Conservation (phyloP, 345 rosid genomes). For the Xanthoceras sorbifolium region DNA sequence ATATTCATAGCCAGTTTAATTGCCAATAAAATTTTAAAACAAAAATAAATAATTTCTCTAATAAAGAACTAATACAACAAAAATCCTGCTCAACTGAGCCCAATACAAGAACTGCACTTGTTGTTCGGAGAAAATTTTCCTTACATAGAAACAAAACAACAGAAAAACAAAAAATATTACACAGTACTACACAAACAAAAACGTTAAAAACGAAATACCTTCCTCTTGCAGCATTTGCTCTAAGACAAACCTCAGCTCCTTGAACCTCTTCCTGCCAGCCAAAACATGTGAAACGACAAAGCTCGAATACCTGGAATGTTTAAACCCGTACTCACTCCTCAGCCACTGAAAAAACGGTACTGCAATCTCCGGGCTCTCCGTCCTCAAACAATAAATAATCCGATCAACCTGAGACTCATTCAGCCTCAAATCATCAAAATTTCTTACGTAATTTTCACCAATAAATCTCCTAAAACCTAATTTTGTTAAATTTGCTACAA, state of each 20-base stretch:
- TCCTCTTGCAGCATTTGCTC: constrained; percentile 52
- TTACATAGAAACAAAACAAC: background rate
- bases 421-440: constrained; percentile 39
- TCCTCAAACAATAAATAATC: constrained; percentile 44
- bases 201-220: constrained; percentile 40
- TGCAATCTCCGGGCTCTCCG: constrained; percentile 47
- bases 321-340: constrained; percentile 54
- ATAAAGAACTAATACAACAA: background rate
- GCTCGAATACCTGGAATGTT: constrained; percentile 52
- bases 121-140: too few relatives aligned
- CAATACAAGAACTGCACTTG: too few relatives aligned
- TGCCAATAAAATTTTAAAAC: background rate
- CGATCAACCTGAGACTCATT: constrained; percentile 48
- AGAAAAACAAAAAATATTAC: too few relatives aligned
- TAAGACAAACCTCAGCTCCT: constrained; percentile 50
- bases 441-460: constrained; percentile 36
- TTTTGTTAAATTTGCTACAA: constrained; percentile 47
- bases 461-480: constrained; percentile 48
- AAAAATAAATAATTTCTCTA: background rate
- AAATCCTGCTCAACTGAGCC: background rate
- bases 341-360: constrained; percentile 53
- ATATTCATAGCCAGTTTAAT: background rate
- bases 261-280: constrained; percentile 50
- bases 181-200: background rate
- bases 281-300: constrained; percentile 58